These are phyloP conservation scores for Blastosporella zonata DNA, from an alignment of 1,284 basidiomycete species.

Conservation along the genomic window DNA sequence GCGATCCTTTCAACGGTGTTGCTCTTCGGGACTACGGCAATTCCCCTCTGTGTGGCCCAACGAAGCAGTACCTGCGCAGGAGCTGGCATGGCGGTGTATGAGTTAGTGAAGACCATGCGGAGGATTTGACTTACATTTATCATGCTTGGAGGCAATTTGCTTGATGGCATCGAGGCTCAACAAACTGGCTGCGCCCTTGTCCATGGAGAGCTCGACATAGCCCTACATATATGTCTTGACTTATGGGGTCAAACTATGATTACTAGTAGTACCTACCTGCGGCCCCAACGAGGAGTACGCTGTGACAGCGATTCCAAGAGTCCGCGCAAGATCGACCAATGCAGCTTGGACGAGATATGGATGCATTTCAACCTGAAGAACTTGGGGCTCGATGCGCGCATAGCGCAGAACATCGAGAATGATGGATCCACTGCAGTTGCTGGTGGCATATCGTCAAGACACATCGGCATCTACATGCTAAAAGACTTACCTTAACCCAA, in stretches of 20 bases:
- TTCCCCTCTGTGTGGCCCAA: constrained; percentile 45
- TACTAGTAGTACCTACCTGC: constrained; percentile 25
- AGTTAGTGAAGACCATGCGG: background rate
- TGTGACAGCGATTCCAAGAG: constrained; percentile 16
- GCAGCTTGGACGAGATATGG: constrained; percentile 16
- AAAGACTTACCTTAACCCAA: constrained; percentile 13
- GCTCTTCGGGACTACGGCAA: constrained; percentile 80
- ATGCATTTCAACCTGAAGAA: constrained; percentile 18
- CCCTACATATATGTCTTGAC: constrained; percentile 49
- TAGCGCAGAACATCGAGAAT: constrained; percentile 21
- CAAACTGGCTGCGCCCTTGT: constrained; percentile 47
- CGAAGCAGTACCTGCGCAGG: constrained; percentile 54
- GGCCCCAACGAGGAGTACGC: constrained; percentile 73
- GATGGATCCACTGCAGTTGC: constrained; percentile 19
- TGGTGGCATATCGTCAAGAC: background rate
- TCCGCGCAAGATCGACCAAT: constrained; percentile 14
- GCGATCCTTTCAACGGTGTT: constrained; percentile 48
- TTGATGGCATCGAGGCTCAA: constrained; percentile 36
- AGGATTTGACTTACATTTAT: constrained; percentile 46
- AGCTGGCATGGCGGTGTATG: constrained; percentile 13
- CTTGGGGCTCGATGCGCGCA: constrained; percentile 20
- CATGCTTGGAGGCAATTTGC: constrained; percentile 50
- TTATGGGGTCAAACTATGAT: background rate
- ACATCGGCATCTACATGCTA: background rate
- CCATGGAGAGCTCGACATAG: constrained; percentile 62